Evolutionary conservation across 2,329 filamentous ascomycete species (phyloP), one percentile per base, ranked within the genome.

Genomic region (Scleromitrula shiraiana): DNA sequence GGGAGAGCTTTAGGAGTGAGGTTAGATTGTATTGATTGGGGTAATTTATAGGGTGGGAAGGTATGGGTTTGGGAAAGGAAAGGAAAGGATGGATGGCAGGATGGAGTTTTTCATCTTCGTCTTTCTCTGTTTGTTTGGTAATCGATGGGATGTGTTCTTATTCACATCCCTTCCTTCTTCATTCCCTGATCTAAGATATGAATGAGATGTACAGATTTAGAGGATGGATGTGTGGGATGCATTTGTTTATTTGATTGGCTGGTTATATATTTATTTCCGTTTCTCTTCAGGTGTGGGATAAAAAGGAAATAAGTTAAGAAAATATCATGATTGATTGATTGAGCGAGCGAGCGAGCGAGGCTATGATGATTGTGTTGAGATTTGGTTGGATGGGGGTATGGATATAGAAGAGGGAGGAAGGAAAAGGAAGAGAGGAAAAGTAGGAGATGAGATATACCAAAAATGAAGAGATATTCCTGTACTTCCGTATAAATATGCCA

Each of bases 1-100:
- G 55, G 37, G 15, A 41, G 15, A 58, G 53, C 22, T 14, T 45
- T 9, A 55, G 56, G 24, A 44, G 30, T 48, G 37, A n/a, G 6
- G 20, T 19, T 40, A 27, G 49, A 5, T n/a, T n/a, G n/a, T n/a
- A n/a, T n/a, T n/a, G n/a, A n/a, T n/a, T n/a, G n/a, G n/a, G n/a
- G n/a, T n/a, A n/a, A n/a, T n/a, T n/a, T n/a, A n/a, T n/a, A n/a
- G n/a, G n/a, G n/a, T n/a, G n/a, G 29, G 8, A 32, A n/a, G 14
- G 29, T 12, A 32, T 32, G 14, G 29, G 8, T n/a, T 32, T 36
- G 19, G 17, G 12, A 37, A 12, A 14, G 17, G 35, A 37, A 14
- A 20, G 15, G 35, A 23, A 14, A 20, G 29, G 12, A 32, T 12
- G 29, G 7, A 12, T 7, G 8, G 15, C 14, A 6, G 26, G 17